Evolutionary conservation across 2,329 filamentous ascomycete species (phyloP).

Genomic region (Cladosporium cucumerinum): DNA sequence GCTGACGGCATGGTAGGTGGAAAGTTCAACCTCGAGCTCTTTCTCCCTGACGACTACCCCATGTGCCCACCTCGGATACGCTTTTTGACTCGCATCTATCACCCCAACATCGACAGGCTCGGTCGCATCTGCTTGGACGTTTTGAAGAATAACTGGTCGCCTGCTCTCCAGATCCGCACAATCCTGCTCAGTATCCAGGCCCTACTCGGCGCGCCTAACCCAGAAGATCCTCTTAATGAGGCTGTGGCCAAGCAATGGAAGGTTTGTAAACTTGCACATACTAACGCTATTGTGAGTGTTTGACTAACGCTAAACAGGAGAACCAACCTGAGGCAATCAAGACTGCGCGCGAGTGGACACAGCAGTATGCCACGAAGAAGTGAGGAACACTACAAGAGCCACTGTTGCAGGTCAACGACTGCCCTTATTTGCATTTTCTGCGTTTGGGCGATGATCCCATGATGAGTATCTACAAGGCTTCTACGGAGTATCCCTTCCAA

Average conservation of each 20-base stretch:
- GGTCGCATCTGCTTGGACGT: constrained; percentile 97
- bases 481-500: neutral
- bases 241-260: constrained; percentile 98
- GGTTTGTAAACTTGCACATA: constrained; percentile 20
- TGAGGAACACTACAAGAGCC: constrained; percentile 10
- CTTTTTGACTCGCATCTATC: constrained; percentile 98
- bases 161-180: constrained; percentile 93
- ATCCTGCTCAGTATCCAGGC: constrained; percentile 99
- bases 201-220: constrained; percentile 90
- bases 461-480: neutral
- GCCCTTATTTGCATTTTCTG: constrained; percentile 7
- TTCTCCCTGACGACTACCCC: constrained; percentile 96
- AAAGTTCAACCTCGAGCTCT: constrained; percentile 94
- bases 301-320: constrained; percentile 49
- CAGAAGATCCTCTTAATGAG: constrained; percentile 95
- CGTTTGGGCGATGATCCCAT: constrained; percentile 10
- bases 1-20: constrained; percentile 53
- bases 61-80: constrained; percentile 99
- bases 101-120: constrained; percentile 97
- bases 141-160: constrained; percentile 98
- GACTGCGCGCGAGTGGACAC: constrained; percentile 89
- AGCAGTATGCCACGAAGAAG: constrained; percentile 61
- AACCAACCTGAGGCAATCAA: constrained; percentile 88
- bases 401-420: neutral
- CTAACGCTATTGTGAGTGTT: neutral